phyloP scores from a whole-genome alignment of 257 asterid species.

The Ballota nigra region DNA sequence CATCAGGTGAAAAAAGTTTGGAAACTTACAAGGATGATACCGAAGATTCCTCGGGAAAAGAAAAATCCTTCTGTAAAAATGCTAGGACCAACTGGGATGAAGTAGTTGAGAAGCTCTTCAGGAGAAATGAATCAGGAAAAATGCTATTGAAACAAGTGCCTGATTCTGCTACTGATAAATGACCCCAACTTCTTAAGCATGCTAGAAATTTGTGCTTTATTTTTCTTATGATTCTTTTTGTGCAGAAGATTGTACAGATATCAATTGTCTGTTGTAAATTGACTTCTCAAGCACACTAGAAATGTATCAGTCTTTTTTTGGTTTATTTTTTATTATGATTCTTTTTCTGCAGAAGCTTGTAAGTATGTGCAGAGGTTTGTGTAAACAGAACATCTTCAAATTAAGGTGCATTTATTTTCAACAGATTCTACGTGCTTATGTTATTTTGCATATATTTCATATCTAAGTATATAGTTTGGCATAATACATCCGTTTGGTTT shows the following conservation, averaged over 20 bases:
- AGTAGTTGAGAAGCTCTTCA: conserved; percentile 56
- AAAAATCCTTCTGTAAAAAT: conserved; percentile 23
- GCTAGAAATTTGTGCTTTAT: background rate
- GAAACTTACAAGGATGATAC: conserved; percentile 24
- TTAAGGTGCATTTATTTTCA: background rate
- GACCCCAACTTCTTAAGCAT: conserved; percentile 5
- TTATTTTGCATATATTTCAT: background rate
- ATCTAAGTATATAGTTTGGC: too few species aligned
- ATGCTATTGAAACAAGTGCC: conserved; percentile 36
- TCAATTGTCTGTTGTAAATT: too few species aligned
- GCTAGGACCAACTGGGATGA: conserved; percentile 73
- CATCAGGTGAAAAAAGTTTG: conserved; percentile 27
- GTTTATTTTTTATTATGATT: background rate
- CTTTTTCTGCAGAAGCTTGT: conserved; percentile 5
- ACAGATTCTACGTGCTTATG: background rate
- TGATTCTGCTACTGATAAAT: conserved; percentile 15
- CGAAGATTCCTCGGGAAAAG: conserved; percentile 19
- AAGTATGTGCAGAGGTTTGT: conserved; percentile 1
- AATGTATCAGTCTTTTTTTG: background rate
- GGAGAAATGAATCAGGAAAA: conserved; percentile 47
- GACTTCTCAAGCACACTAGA: background rate
- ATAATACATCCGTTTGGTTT: too few species aligned
- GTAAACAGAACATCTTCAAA: conserved; percentile 1
- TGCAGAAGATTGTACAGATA: background rate
- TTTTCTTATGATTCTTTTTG: background rate